Conservation (phyloP, 2,329 filamentous ascomycete species). For the Tricladium varicosporioides region DNA sequence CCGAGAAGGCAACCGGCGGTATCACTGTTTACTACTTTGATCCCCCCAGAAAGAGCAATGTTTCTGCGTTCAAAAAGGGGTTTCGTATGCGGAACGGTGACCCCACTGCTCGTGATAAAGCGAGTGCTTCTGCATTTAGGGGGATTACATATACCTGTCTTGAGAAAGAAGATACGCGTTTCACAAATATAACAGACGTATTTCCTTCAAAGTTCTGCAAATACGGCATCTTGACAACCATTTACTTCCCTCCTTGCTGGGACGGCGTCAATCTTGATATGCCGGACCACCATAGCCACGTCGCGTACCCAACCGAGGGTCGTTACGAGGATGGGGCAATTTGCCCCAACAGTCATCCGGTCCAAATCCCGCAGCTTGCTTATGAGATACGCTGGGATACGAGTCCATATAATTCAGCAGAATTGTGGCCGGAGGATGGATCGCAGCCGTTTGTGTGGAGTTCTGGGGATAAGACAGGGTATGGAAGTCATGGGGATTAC, state of each 20-base stretch:
- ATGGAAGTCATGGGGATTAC: conserved; percentile 50
- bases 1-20: not conserved
- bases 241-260: too few relatives aligned
- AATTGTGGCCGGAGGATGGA: conserved; percentile 43
- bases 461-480: conserved; percentile 40
- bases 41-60: not conserved
- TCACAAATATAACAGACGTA: not conserved
- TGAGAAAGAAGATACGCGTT: not conserved
- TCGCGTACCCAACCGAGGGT: too few relatives aligned
- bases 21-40: not conserved
- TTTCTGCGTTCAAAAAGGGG: not conserved
- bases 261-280: too few relatives aligned
- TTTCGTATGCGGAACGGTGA: not conserved
- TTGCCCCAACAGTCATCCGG: not conserved
- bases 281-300: too few relatives aligned
- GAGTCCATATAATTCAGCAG: conserved; percentile 40
- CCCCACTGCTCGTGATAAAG: not conserved
- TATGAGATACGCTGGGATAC: conserved; percentile 15
- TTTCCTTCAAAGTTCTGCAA: not conserved
- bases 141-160: not conserved
- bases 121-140: not conserved
- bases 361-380: not conserved
- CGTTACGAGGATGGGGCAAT: not conserved
- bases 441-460: conserved; percentile 43
- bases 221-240: too few relatives aligned